phyloP scores from a whole-genome alignment of 73 alveolate genomes.

The Urostyla sp. region DNA sequence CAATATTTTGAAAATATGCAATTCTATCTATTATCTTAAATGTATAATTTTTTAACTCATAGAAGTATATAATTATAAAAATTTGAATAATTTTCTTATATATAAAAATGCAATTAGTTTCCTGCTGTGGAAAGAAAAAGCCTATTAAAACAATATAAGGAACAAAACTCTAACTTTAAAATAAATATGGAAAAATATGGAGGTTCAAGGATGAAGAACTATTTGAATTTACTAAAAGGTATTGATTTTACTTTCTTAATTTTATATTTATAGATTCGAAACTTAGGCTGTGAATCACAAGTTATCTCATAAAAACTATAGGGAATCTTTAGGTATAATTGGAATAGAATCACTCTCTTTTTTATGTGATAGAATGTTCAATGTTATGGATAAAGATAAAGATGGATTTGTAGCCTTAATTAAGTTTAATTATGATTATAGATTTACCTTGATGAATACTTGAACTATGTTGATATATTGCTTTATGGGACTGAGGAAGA shows the following conservation, averaged over 20 bases:
- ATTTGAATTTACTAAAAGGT: slow-evolving; percentile 55
- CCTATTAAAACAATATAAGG: slow-evolving; percentile 6
- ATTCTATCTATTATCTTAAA: too few species aligned
- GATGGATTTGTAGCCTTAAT: slow-evolving; percentile 57
- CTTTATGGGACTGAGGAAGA: slow-evolving; percentile 78
- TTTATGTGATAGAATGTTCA: slow-evolving; percentile 77
- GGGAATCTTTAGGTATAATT: slow-evolving; percentile 71
- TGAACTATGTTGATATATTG: slow-evolving; percentile 73
- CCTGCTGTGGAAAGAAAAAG: slow-evolving; percentile 51
- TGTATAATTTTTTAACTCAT: too few species aligned
- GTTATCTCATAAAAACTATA: slow-evolving; percentile 39
- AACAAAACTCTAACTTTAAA: slow-evolving; percentile 1
- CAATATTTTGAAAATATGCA: too few species aligned
- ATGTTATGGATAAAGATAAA: slow-evolving; percentile 68
- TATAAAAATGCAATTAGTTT: slow-evolving; percentile 14
- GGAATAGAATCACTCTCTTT: slow-evolving; percentile 69
- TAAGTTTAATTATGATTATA: background rate
- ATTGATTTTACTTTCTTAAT: background rate
- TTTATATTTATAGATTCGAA: background rate
- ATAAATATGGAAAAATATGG: slow-evolving; percentile 36
- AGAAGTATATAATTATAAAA: too few species aligned
- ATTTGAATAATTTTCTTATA: background rate
- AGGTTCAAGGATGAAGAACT: slow-evolving; percentile 57
- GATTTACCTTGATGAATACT: slow-evolving; percentile 71
- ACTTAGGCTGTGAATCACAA: slow-evolving; percentile 55